Evolutionary conservation across 805 yeast genomes (phyloP), one percentile per base, ranked within the genome.

Genomic region (Jamesozyma spencerorum): DNA sequence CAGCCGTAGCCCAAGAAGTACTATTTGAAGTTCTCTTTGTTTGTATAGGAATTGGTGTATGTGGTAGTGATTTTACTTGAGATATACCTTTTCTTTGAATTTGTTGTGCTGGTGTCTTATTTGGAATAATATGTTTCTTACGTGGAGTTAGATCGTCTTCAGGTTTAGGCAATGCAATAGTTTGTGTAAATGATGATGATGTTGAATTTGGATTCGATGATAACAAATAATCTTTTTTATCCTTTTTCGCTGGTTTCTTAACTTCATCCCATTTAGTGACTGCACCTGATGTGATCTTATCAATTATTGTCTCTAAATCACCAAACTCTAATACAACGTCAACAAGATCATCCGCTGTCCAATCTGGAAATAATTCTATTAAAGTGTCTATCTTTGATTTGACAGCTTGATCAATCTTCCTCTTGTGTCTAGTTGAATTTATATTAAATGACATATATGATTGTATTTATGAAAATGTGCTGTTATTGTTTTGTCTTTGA

Each of bases 191-290:
- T 8, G 27, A 15, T 34, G 30, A 30, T 36, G 33, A 30, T 30
- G 38, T 36, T 47, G 49, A 36, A 24, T 38, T 18, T n/a, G n/a
- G n/a, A n/a, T n/a, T n/a, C n/a, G n/a, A n/a, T n/a, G n/a, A 7
- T 7, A 22, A 7, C 10, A 22, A 10, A 22, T 22, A 10, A n/a
- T 20, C 27, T 64, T 68, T 60, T 58, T 69, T 66, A 63, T 75
- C 64, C 71, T 73, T 74, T 61, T 79, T 82, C 36, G 72, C 53
- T 31, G 71, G 71, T 52, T 69, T 82, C 63, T 79, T 79, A 47
- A 85, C 94, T 53, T 88, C 90, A 58, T 85, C 97, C 96, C 97
- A 88, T 63, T 83, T 85, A 50, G 81, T 73, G 28, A 85, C 94
- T 57, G 83, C 84, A 49, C 95, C 94, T 47, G 85, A 83, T 42